Base-by-base conservation (phyloP, 352 stramenopile genomes). In the Elongisporangium undulatum region DNA sequence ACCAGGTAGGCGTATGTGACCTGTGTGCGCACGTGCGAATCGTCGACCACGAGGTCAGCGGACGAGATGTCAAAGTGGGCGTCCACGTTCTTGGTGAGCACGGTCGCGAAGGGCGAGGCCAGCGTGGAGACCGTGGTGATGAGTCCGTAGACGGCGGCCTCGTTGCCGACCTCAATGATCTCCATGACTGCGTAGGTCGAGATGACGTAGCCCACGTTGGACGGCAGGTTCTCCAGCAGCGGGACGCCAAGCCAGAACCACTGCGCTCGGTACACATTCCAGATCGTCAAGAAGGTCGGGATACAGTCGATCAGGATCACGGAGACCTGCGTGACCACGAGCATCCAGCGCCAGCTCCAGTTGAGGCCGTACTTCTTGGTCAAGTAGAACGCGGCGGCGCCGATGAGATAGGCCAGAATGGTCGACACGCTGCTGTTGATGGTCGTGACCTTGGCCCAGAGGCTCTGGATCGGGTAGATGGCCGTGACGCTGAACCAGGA, bases 1-100 rank as follows among this genome's bases (percentile, higher is more conserved):
- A 75, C 71, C 15, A 68, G 38, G 45, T 67, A 72, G 13, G 71
- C 65, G 49, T 75, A 75, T 15, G 67, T 71, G 29, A 75, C 60
- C 26, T 75, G 66, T 48, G 49, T 65, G 21, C 60, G 67, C 21
- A 75, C 64, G 17, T 69, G 59, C 13, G 58, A 59, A 15, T 71
- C 66, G 62, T 79, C 71, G 26, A 57, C 49, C 49, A 48, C 56
- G 23, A 79, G 63, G 49, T 64, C 59, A 4, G 61, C 51, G 12
- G 61, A 63, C 9, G 55, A 55, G 23, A 73, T 41, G 20, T 73
- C 61, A n/a, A 70, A 70, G 24, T 62, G 24, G 22, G 49, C 48
- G 49, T 74, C 67, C 38, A 71, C 64, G 22, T 58, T 69, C 50
- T 69, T 69, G 21, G 62, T 71, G 22, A 74, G 59, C 15, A 66